Conservation (phyloP, 2,329 filamentous ascomycete genomes). For the Dothidotthia symphoricarpi region DNA sequence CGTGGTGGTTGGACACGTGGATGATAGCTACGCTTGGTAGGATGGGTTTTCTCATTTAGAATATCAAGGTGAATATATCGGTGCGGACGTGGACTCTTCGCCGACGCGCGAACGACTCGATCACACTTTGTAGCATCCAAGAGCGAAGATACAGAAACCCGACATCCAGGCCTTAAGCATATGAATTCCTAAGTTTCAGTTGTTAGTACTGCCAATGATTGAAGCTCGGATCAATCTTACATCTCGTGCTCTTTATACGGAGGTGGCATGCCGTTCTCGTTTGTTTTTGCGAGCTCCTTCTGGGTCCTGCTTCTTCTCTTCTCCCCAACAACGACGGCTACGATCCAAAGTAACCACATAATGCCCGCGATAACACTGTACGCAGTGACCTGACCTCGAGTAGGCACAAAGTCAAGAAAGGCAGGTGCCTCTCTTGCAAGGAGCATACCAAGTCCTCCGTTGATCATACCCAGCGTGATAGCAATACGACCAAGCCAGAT, state of each 20-base stretch:
- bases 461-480: constrained; percentile 55
- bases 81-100: too few species aligned
- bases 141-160: too few species aligned
- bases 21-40: too few species aligned
- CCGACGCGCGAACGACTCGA: too few species aligned
- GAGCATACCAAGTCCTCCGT: constrained; percentile 54
- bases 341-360: constrained; percentile 38
- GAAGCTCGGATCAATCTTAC: too few species aligned
- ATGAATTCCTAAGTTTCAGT: too few species aligned
- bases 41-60: too few species aligned
- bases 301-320: constrained; percentile 13
- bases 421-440: constrained; percentile 29
- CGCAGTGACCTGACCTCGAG: constrained; percentile 28
- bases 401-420: constrained; percentile 25
- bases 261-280: constrained; percentile 1
- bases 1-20: too few species aligned
- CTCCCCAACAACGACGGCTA: constrained; percentile 31
- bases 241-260: constrained; percentile 7
- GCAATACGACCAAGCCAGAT: constrained; percentile 55
- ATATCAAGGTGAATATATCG: too few species aligned
- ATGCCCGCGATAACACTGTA: constrained; percentile 37
- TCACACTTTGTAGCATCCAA: too few species aligned
- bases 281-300: constrained; percentile 11
- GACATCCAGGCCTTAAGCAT: too few species aligned
- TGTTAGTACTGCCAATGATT: too few species aligned